These are phyloP conservation scores for Chlorociboria aeruginascens DNA, from an alignment of 495 filamentous ascomycete genomes.

Conservation along the genomic window DNA sequence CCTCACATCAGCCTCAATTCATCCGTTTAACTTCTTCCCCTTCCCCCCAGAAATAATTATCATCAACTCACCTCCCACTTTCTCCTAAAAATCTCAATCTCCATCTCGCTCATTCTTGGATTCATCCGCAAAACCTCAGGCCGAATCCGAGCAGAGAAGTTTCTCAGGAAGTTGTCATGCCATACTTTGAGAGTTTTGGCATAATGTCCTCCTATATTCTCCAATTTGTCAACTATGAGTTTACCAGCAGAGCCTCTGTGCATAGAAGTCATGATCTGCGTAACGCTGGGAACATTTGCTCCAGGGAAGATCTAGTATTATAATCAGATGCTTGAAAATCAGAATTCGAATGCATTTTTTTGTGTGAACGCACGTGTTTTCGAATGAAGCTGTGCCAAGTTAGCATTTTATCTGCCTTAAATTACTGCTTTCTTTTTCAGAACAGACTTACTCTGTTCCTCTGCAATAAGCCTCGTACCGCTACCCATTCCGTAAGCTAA, in stretches of 20 bases:
- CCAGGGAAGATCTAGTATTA: slow-evolving; percentile 1
- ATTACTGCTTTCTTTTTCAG: too few species aligned
- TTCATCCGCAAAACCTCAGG: background rate
- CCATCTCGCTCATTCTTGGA: background rate
- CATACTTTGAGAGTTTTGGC: background rate
- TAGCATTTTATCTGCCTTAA: too few species aligned
- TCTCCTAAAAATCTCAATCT: slow-evolving; percentile 1
- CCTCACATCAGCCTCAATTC: too few species aligned
- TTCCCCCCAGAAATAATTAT: too few species aligned
- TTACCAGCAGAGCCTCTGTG: background rate
- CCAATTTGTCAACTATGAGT: background rate
- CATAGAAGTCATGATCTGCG: background rate
- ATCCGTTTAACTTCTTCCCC: too few species aligned
- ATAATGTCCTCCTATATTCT: slow-evolving; percentile 4
- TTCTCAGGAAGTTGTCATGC: background rate
- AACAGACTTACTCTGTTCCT: too few species aligned
- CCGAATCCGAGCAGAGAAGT: background rate
- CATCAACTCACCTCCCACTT: background rate
- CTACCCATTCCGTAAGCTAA: background rate
- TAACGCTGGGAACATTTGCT: background rate
- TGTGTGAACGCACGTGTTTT: too few species aligned
- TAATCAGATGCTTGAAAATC: background rate
- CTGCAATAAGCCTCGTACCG: background rate
- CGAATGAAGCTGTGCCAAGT: too few species aligned
- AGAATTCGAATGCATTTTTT: too few species aligned